Conservation (phyloP, 768 basidiomycete genomes). For the Suillus spraguei region DNA sequence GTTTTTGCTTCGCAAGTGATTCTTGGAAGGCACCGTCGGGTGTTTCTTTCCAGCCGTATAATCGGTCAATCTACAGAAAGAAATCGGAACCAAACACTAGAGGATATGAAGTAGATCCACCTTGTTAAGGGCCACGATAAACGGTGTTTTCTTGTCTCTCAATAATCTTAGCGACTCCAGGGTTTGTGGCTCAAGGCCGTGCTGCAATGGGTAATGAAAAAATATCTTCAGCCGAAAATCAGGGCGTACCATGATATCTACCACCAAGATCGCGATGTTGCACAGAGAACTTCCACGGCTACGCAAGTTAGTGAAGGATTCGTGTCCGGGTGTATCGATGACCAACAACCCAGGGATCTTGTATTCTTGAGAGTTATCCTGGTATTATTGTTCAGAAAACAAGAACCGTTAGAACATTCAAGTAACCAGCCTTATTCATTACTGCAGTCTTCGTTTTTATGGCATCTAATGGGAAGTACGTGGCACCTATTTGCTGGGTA, state of each 20-base stretch:
- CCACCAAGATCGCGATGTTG: conserved; percentile 98
- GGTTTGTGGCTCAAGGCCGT: conserved; percentile 98
- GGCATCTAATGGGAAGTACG: conserved; percentile 96
- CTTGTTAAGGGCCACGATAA: conserved; percentile 99
- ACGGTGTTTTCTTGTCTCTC: conserved; percentile 92
- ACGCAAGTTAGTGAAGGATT: conserved; percentile 97
- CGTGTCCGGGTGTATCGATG: conserved; percentile 99
- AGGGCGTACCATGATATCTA: conserved; percentile 89
- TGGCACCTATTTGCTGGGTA: conserved; percentile 99
- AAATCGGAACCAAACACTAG: conserved; percentile 11
- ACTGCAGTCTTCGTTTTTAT: conserved; percentile 92
- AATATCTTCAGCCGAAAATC: not conserved
- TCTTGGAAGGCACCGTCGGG: conserved; percentile 93
- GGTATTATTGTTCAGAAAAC: conserved; percentile 15
- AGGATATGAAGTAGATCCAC: conserved; percentile 35
- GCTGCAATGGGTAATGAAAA: conserved; percentile 47
- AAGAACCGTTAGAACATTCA: conserved; percentile 8
- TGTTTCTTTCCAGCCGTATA: conserved; percentile 92
- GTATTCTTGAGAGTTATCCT: conserved; percentile 87
- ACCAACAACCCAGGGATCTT: conserved; percentile 95
- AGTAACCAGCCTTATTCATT: conserved; percentile 71
- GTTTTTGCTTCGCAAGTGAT: conserved; percentile 81
- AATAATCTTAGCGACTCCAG: conserved; percentile 93
- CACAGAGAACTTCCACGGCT: conserved; percentile 95
- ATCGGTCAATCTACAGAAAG: conserved; percentile 83